Conservation (phyloP, 345 rosid genomes). For the Pistacia vera region DNA sequence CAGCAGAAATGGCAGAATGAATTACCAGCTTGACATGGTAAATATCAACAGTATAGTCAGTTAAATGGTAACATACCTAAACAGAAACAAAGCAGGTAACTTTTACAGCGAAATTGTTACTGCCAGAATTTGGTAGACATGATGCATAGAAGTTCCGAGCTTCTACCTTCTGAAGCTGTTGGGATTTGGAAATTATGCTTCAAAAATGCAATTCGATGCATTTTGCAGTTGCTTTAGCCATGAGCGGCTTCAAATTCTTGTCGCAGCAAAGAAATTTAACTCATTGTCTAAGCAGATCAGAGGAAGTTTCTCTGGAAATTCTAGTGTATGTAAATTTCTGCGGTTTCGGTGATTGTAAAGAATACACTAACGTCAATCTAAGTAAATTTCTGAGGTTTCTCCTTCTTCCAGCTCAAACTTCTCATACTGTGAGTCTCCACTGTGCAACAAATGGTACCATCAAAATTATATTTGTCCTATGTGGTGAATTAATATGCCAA, state of each 20-base stretch:
- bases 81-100: neutral
- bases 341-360: neutral
- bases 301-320: neutral
- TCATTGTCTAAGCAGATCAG: neutral
- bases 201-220: neutral
- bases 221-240: no score
- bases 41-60: neutral
- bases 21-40: neutral
- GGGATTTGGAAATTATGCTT: neutral
- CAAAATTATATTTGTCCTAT: neutral
- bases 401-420: neutral
- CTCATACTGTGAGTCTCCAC: neutral
- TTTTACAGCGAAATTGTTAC: neutral
- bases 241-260: neutral
- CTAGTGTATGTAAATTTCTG: neutral
- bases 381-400: neutral
- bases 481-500: neutral
- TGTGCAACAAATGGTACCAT: neutral
- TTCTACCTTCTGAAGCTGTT: neutral
- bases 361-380: neutral
- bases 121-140: neutral
- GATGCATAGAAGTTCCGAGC: neutral
- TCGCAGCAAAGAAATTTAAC: neutral
- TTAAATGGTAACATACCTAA: neutral
- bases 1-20: neutral